Evolutionary conservation across 371 early-diverging fungal species (phyloP).

Genomic region (Chytridium lagenaria): DNA sequence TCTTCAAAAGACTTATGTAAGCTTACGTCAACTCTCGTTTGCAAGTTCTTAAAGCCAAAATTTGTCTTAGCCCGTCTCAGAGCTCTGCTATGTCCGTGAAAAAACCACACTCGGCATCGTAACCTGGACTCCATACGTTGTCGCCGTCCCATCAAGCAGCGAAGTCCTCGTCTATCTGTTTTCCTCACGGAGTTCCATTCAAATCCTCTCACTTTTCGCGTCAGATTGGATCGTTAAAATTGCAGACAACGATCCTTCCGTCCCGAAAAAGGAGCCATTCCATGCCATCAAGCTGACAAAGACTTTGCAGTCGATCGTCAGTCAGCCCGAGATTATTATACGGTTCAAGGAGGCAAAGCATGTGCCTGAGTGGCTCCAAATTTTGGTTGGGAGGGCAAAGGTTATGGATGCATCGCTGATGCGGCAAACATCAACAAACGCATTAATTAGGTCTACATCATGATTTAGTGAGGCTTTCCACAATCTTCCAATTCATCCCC

Average conservation of each 20-base stretch:
- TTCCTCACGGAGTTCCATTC: neutral
- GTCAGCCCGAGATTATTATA: conserved; percentile 1
- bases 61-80: neutral
- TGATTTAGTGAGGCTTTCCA: too few species aligned
- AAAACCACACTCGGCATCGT: conserved; percentile 1
- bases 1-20: neutral
- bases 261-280: conserved; percentile 14
- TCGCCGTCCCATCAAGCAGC: neutral
- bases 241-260: neutral
- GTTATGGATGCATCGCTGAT: too few species aligned
- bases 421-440: too few species aligned
- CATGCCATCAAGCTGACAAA: conserved; percentile 10
- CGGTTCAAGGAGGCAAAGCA: neutral
- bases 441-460: too few species aligned
- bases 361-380: conserved; percentile 3
- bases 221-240: neutral
- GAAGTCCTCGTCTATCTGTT: neutral
- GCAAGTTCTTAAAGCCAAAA: neutral
- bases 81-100: conserved; percentile 9
- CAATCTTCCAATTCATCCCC: too few species aligned
- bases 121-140: neutral
- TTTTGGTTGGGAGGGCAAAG: neutral
- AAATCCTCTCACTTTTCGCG: neutral
- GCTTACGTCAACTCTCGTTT: neutral
- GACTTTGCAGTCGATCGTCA: neutral